A percentile compares a stretch with the other conserved stretches of the same genome.
phyloP scores from a whole-genome alignment of 2,329 filamentous ascomycete genomes.

The Mollisiaceae sp. region DNA sequence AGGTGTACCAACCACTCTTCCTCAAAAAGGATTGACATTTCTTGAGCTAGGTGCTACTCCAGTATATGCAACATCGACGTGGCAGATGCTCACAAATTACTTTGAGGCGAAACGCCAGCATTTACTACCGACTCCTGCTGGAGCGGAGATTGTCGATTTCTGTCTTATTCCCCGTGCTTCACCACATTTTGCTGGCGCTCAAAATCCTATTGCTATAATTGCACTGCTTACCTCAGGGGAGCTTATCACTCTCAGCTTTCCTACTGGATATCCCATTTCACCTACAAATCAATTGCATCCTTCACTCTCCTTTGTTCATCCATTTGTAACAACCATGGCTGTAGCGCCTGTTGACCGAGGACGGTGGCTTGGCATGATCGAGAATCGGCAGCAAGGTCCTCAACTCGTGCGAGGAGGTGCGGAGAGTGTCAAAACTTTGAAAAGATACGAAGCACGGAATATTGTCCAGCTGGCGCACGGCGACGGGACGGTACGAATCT shows the following conservation, averaged over 20 bases:
- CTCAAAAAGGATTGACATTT: constrained; percentile 81
- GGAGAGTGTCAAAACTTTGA: constrained; percentile 70
- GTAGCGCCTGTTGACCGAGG: constrained; percentile 78
- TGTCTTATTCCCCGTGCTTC: constrained; percentile 81
- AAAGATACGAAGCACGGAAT: constrained; percentile 81
- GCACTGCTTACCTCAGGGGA: constrained; percentile 84
- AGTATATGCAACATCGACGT: constrained; percentile 88
- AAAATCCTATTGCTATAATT: constrained; percentile 88
- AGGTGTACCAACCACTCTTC: constrained; percentile 70
- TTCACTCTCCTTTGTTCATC: constrained; percentile 86
- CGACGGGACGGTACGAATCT: constrained; percentile 89
- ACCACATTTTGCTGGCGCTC: constrained; percentile 84
- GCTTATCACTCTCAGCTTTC: constrained; percentile 87
- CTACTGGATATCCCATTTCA: constrained; percentile 86
- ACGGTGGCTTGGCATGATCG: constrained; percentile 89
- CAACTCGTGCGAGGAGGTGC: constrained; percentile 79
- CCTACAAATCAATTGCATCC: constrained; percentile 93
- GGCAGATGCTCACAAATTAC: constrained; percentile 80
- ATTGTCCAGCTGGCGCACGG: constrained; percentile 87
- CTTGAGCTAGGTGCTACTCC: constrained; percentile 89
- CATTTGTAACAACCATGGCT: constrained; percentile 77
- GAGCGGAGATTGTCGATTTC: constrained; percentile 78
- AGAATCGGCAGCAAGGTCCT: constrained; percentile 80
- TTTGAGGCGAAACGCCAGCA: constrained; percentile 77
- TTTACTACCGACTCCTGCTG: constrained; percentile 75